Percentiles rank a stretch among this genome's conserved stretches.
These are phyloP conservation scores for Cladorrhinum samala DNA, from an alignment of 495 filamentous ascomycete genomes.

Conservation along the genomic window DNA sequence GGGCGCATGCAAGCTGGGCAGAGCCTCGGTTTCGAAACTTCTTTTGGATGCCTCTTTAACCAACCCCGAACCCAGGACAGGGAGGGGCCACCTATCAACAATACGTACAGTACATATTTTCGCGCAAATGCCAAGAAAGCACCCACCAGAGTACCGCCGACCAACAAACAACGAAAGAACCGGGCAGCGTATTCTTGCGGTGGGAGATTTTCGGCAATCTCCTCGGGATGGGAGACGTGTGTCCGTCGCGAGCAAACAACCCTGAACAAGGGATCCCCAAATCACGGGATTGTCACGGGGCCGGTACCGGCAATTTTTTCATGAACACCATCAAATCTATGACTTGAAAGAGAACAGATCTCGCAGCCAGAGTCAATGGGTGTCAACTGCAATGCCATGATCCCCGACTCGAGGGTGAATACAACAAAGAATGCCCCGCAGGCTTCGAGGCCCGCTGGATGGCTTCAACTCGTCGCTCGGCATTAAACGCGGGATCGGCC, in stretches of 20 bases:
- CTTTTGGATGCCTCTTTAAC: not conserved
- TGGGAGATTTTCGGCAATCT: too few species aligned
- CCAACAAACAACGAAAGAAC: not conserved
- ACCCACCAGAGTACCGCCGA: not conserved
- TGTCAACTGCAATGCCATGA: not conserved
- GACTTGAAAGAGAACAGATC: not conserved
- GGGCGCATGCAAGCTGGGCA: slow-evolving; percentile 6
- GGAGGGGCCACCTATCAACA: not conserved
- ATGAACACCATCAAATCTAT: not conserved
- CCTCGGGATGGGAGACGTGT: too few species aligned
- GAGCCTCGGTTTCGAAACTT: slow-evolving; percentile 15
- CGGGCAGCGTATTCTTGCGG: not conserved
- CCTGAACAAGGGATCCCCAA: too few species aligned
- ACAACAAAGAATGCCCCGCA: not conserved
- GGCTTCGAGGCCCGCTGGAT: slow-evolving; percentile 1
- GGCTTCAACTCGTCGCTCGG: slow-evolving; percentile 9
- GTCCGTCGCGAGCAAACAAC: too few species aligned
- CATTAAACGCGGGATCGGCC: slow-evolving; percentile 9
- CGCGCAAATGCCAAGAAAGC: not conserved
- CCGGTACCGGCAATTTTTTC: not conserved
- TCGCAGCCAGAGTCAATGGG: not conserved
- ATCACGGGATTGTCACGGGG: not conserved
- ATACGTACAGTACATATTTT: not conserved
- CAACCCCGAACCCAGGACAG: not conserved
- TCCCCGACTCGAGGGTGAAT: not conserved